phyloP scores from a whole-genome alignment of 345 rosid genomes.

The Limnanthes douglasii region DNA sequence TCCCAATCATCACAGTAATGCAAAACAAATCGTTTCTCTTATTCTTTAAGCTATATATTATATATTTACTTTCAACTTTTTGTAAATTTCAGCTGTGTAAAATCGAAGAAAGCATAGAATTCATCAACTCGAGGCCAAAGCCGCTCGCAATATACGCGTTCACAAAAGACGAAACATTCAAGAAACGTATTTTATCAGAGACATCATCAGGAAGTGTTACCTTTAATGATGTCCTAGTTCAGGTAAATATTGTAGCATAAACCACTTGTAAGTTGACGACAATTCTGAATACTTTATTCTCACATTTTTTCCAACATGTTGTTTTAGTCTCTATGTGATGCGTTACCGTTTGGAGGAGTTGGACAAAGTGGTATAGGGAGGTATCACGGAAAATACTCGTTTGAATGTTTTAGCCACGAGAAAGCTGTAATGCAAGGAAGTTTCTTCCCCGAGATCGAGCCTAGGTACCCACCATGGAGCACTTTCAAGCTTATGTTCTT shows the following conservation, averaged over 20 bases:
- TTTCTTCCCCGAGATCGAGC: constrained; percentile 49
- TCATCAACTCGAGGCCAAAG: constrained; percentile 57
- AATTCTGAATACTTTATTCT: neutral
- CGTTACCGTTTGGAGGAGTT: constrained; percentile 61
- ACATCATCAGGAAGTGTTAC: constrained; percentile 65
- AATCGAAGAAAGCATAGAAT: constrained; percentile 61
- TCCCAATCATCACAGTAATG: constrained; percentile 75
- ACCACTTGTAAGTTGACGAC: too few species aligned
- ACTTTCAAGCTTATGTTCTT: constrained; percentile 55
- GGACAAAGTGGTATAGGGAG: constrained; percentile 53
- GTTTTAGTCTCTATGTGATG: constrained; percentile 33
- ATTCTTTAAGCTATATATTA: neutral
- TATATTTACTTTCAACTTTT: neutral
- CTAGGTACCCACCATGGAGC: constrained; percentile 83
- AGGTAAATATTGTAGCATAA: constrained; percentile 18
- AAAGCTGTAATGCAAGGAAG: constrained; percentile 60
- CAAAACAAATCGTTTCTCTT: constrained; percentile 2
- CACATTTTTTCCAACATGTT: neutral
- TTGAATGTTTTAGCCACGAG: constrained; percentile 75
- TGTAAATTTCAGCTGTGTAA: constrained; percentile 37
- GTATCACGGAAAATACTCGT: constrained; percentile 66
- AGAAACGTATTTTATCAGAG: constrained; percentile 32
- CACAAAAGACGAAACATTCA: constrained; percentile 59
- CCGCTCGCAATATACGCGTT: constrained; percentile 71
- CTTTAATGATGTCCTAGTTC: constrained; percentile 63